Conservation (phyloP, 768 basidiomycete genomes). For the Suillus spraguei region DNA sequence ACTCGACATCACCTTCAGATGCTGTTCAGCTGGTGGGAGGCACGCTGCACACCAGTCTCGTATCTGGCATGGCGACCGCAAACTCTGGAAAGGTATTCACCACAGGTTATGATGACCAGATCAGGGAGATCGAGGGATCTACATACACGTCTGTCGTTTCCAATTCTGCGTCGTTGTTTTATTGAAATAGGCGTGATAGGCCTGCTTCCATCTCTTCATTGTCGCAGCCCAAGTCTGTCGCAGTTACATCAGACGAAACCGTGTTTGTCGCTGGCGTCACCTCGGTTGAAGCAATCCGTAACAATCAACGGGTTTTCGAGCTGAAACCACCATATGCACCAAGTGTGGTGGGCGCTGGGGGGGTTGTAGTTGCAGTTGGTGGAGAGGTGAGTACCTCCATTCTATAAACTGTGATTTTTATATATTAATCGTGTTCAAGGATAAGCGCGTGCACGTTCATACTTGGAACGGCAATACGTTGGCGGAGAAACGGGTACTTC, state of each 20-base stretch:
- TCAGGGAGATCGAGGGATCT: slow-evolving; percentile 63
- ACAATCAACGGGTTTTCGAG: slow-evolving; percentile 68
- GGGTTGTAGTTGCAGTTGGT: slow-evolving; percentile 66
- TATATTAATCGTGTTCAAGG: slow-evolving; percentile 42
- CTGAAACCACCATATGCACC: slow-evolving; percentile 55
- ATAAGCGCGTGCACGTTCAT: slow-evolving; percentile 74
- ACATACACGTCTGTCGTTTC: slow-evolving; percentile 51
- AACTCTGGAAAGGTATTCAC: slow-evolving; percentile 60
- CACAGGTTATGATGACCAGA: slow-evolving; percentile 78
- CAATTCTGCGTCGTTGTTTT: slow-evolving; percentile 6
- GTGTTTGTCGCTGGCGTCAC: slow-evolving; percentile 57
- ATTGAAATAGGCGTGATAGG: slow-evolving; percentile 34
- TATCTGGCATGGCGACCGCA: slow-evolving; percentile 60
- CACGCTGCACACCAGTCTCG: slow-evolving; percentile 67
- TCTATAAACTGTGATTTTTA: slow-evolving; percentile 4
- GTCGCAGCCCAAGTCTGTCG: slow-evolving; percentile 71
- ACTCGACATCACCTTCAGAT: slow-evolving; percentile 23
- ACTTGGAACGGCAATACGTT: slow-evolving; percentile 70
- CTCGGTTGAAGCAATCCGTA: slow-evolving; percentile 63
- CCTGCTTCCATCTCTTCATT: slow-evolving; percentile 51
- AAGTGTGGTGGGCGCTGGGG: slow-evolving; percentile 56
- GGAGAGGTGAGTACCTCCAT: slow-evolving; percentile 56
- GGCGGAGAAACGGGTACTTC: slow-evolving; percentile 56
- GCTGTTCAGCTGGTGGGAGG: slow-evolving; percentile 56
- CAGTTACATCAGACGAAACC: slow-evolving; percentile 58